Base-by-base conservation (phyloP, 352 stramenopile species). In the Elongisporangium anandrum region DNA sequence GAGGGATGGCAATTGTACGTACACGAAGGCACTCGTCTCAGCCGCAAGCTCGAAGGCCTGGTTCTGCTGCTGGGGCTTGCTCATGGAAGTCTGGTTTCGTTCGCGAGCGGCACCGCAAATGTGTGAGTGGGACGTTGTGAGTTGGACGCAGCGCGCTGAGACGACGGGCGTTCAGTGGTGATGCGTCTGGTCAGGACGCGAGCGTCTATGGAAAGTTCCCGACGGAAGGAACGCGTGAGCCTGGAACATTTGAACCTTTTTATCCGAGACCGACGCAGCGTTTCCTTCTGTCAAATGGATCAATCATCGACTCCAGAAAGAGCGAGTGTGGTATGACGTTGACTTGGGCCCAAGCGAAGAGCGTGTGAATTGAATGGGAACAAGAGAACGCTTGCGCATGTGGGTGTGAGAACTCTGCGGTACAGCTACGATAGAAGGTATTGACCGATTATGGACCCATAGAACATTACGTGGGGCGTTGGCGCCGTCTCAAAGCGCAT, bases 21-120 rank as follows among this genome's bases (percentile, higher is more conserved):
- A 69, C 63, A 69, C 41, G 38, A 65, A 58, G 21, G 49, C 63
- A 20, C 45, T 26, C 13, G 53, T 39, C 60, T 45, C 34, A 7
- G 34, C 34, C 34, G 34, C 34, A 2, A 45, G 34, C 10, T 45
- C 34, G 13, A 45, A 45, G 34, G 34, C 17, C 34, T 45, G 34
- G 1, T 45, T 45, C 34, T 45, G 34, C 13, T 65, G 17, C 4
- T 12, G 38, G 21, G 23, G 16, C 22, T 22, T 22, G 41, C 21
- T 12, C 34, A 53, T 53, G 21, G 15, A 6, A 47, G 13, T 29
- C 34, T 41, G 59, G n/a, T 15, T 24, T 23, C 7, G 20, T 39
- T 54, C 9, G 50, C 22, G 50, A 9, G 8, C 20, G 7, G 3
- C 19, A 20, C 10, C 19, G 53, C 34, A 45, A 45, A 45, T 45